Conservation (phyloP, 2,329 filamentous ascomycete genomes). For the Exserohilum rostratum region DNA sequence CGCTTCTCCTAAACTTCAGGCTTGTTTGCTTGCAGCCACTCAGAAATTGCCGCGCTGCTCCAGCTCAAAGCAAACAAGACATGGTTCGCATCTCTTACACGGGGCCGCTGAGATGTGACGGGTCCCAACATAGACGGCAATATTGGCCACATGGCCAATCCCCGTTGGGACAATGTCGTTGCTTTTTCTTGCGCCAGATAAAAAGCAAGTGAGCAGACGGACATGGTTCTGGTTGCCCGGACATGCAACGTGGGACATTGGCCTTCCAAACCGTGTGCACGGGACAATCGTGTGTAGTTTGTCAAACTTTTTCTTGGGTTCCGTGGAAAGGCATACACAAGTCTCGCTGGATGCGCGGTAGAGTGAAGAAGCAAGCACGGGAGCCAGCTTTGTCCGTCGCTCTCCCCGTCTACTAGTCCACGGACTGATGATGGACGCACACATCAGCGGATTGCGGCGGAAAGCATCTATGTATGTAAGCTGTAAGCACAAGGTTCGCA, state of each 20-base stretch:
- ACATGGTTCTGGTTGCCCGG: not conserved
- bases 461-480: not conserved
- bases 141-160: not conserved
- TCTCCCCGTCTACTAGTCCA: not conserved
- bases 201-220: not conserved
- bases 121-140: not conserved
- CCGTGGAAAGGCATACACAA: not conserved
- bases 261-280: not conserved
- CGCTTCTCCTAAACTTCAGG: not conserved
- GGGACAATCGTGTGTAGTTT: not conserved
- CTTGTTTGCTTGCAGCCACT: not conserved
- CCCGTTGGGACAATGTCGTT: not conserved
- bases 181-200: not conserved
- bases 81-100: not conserved
- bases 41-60: not conserved
- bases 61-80: not conserved
- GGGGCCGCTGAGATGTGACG: not conserved
- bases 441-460: not conserved
- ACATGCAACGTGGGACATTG: not conserved
- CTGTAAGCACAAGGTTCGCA: not conserved
- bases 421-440: not conserved
- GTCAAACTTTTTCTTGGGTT: not conserved
- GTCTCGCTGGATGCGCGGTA: not conserved
- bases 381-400: not conserved
- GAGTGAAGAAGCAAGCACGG: not conserved